Conservation (phyloP, 441 rosid species). For the Arabidopsis hybrid region DNA sequence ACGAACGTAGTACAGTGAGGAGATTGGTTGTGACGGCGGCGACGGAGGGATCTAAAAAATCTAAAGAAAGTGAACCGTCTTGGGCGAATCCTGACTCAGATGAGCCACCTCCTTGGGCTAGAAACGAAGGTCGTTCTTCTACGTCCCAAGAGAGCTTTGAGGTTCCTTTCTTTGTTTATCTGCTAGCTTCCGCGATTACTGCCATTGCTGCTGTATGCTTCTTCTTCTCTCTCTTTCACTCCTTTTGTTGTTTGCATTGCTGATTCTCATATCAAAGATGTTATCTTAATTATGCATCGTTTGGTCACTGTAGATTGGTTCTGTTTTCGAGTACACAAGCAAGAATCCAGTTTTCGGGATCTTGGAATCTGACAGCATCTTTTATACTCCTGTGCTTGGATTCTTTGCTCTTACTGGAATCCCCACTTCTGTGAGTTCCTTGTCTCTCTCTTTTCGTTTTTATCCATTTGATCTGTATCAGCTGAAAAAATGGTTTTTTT, state of each 20-base stretch:
- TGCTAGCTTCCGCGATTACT: slow-evolving; percentile 75
- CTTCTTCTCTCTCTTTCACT: slow-evolving; percentile 1
- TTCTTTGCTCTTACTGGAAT: slow-evolving; percentile 88
- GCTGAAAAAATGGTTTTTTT: slow-evolving; percentile 5
- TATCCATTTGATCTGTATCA: slow-evolving; percentile 3
- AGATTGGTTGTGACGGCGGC: slow-evolving; percentile 42
- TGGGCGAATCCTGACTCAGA: slow-evolving; percentile 87
- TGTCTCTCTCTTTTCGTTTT: slow-evolving; percentile 14
- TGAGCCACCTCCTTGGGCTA: slow-evolving; percentile 95
- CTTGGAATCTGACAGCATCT: slow-evolving; percentile 69
- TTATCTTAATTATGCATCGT: slow-evolving; percentile 17
- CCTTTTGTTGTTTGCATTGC: neutral
- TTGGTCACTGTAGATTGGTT: slow-evolving; percentile 70
- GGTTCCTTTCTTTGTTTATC: slow-evolving; percentile 75
- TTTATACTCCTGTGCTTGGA: slow-evolving; percentile 90
- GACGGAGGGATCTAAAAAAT: slow-evolving; percentile 54
- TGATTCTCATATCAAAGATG: neutral
- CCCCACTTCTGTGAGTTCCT: slow-evolving; percentile 77
- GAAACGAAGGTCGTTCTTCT: slow-evolving; percentile 53
- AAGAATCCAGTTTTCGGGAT: slow-evolving; percentile 87
- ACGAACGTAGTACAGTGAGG: slow-evolving; percentile 25
- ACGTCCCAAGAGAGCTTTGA: slow-evolving; percentile 53
- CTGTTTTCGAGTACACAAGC: slow-evolving; percentile 81
- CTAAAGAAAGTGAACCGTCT: slow-evolving; percentile 76
- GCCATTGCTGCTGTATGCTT: slow-evolving; percentile 88